Evolutionary conservation across 176 grass and related monocot genomes (phyloP), one percentile per base, ranked within the genome.

Genomic region (Aegilops bicornis): DNA sequence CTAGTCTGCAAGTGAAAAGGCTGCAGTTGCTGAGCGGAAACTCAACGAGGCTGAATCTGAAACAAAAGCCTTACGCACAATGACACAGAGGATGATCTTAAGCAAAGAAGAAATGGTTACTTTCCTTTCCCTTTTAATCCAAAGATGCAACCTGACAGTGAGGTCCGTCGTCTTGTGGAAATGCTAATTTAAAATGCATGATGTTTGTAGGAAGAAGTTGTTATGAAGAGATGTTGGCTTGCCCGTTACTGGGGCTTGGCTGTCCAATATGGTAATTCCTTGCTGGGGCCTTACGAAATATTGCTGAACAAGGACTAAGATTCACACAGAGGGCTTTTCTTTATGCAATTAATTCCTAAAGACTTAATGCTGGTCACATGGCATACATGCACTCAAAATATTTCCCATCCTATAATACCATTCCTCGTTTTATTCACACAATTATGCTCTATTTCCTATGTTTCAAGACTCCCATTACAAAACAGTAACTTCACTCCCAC

Each of bases 201-300:
- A 56, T 67, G 24, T 58, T 79, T 84, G 82, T 80, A 96, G 92
- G 92, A 98, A 87, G 97, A 96, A 79, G 92, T 95, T 86, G 92
- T 91, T 60, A 85, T 98, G 66, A 96, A 98, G 85, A 94, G 97
- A 73, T 98, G 94, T 89, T 98, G 97, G 97, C 94, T 98, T 83
- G 91, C 97, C 77, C 90, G 94, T 58, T 98, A 94, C 64, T 98
- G 94, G 97, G 93, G 91, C 40, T 77, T 98, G 79, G 92, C 97
- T 82, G 88, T 92, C 85, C 90, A 85, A 78, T 84, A 98, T 92
- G 92, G 94, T 96, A 92, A 92, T 40, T 80, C 30, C 61, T 25
- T 48, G 24, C 30, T 10, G 24, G 20, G 12, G 13, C 10, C 31
- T 54, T 78, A 52, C 8, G 10, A 13, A 19, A 39, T 31, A 33